These are phyloP conservation scores for Candida takata DNA, from an alignment of 805 yeast species.

Conservation along the genomic window DNA sequence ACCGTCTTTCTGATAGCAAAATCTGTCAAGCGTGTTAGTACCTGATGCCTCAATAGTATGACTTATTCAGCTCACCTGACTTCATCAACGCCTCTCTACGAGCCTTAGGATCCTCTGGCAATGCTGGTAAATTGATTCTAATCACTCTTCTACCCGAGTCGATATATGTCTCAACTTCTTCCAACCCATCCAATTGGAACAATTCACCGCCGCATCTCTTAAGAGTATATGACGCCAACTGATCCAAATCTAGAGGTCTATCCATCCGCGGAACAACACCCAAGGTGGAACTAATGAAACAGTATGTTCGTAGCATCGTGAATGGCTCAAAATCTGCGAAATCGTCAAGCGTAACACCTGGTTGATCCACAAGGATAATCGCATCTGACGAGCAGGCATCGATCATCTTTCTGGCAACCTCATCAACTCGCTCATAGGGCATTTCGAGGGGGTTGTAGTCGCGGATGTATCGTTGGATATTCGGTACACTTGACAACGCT, in stretches of 20 bases:
- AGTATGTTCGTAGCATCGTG: conserved; percentile 42
- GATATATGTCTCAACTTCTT: conserved; percentile 46
- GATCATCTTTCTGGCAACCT: conserved; percentile 26
- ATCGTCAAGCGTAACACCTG: conserved; percentile 44
- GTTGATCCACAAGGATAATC: conserved; percentile 47
- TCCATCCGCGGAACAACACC: conserved; percentile 49
- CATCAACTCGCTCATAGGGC: conserved; percentile 24
- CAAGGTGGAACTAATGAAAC: conserved; percentile 53
- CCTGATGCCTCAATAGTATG: not conserved
- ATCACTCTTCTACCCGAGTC: conserved; percentile 62
- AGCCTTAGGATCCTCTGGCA: conserved; percentile 31
- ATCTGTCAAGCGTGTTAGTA: conserved; percentile 23
- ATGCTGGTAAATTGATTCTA: conserved; percentile 45
- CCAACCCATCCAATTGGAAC: conserved; percentile 35
- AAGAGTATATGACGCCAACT: conserved; percentile 34
- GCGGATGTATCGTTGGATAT: conserved; percentile 20
- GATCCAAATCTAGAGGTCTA: conserved; percentile 32
- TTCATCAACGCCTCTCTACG: conserved; percentile 29
- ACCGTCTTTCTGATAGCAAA: conserved; percentile 42
- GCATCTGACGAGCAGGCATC: conserved; percentile 47
- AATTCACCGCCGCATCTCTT: conserved; percentile 47
- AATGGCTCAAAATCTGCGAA: conserved; percentile 37
- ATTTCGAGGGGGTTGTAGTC: conserved; percentile 17
- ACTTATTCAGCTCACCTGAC: conserved; percentile 32
- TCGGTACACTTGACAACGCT: conserved; percentile 17